These are phyloP conservation scores for Candida maris DNA, from an alignment of 805 yeast species.

Conservation along the genomic window DNA sequence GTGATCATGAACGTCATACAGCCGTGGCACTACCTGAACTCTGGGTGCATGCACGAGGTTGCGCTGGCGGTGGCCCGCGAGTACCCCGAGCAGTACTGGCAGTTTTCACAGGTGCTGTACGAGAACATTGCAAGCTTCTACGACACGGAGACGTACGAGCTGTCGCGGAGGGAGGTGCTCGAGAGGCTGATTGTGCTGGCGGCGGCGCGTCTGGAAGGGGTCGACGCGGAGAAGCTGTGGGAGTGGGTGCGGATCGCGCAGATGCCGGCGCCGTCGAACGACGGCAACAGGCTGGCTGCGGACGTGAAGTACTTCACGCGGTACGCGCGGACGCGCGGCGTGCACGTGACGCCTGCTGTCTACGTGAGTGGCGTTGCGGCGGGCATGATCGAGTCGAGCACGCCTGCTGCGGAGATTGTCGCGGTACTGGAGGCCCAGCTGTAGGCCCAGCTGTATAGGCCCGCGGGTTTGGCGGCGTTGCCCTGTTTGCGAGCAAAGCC, in stretches of 20 bases:
- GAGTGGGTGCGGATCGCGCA: constrained; percentile 33
- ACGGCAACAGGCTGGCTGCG: constrained; percentile 53
- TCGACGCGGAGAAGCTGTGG: constrained; percentile 28
- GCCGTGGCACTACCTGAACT: constrained; percentile 80
- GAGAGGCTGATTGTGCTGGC: constrained; percentile 50
- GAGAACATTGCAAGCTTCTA: constrained; percentile 51
- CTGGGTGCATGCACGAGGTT: constrained; percentile 66
- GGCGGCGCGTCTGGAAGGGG: constrained; percentile 32
- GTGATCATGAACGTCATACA: constrained; percentile 74
- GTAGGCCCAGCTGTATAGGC: too few species aligned
- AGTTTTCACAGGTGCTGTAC: constrained; percentile 54
- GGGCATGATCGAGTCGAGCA: constrained; percentile 58
- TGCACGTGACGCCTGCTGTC: constrained; percentile 85
- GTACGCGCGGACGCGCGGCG: constrained; percentile 70
- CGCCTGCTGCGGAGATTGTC: constrained; percentile 44
- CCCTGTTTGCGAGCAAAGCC: too few species aligned
- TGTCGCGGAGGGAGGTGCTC: constrained; percentile 55
- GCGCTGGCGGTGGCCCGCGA: constrained; percentile 62
- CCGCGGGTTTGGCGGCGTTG: too few species aligned
- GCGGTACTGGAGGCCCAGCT: constrained; percentile 33
- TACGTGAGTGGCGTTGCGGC: constrained; percentile 63
- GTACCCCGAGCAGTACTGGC: constrained; percentile 54
- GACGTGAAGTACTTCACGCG: constrained; percentile 74
- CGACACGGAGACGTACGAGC: constrained; percentile 55
- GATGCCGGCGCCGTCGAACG: constrained; percentile 39